Percentiles rank a stretch among this genome's conserved stretches.
Conservation (phyloP, 73 alveolate genomes). For the Paramecium octaurelia region DNA sequence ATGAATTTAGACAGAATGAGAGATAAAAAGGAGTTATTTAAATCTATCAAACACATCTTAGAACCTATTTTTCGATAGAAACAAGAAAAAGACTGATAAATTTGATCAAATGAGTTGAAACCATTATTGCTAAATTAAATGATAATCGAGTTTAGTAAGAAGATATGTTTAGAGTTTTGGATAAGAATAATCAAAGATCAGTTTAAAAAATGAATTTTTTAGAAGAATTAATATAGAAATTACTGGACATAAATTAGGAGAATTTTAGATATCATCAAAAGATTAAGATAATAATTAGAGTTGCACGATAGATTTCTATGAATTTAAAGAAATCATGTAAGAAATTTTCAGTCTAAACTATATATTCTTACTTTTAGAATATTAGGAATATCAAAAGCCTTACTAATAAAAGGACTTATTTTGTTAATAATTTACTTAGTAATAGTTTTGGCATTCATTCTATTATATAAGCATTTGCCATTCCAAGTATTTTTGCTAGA, state of each 20-base stretch:
- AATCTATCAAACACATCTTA: neutral
- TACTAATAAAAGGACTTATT: neutral
- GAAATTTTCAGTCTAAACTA: conserved; percentile 3
- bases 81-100: neutral
- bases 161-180: conserved; percentile 26
- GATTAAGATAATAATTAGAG: neutral
- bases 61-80: neutral
- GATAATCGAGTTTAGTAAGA: conserved; percentile 20
- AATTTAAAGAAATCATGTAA: conserved; percentile 15
- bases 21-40: neutral
- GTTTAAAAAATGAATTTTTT: neutral
- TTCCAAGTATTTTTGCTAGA: conserved; percentile 32
- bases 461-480: conserved; percentile 15
- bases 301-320: neutral
- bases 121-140: neutral
- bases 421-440: neutral
- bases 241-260: conserved; percentile 19
- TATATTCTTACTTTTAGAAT: neutral
- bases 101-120: neutral
- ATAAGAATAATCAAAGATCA: neutral
- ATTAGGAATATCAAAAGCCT: neutral
- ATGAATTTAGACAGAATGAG: too few relatives aligned
- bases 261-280: neutral
- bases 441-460: neutral
- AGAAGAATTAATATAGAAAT: conserved; percentile 35